Evolutionary conservation across 2,329 filamentous ascomycete genomes (phyloP), one percentile per base, ranked within the genome.

Genomic region (Dactylonectria estremocensis): DNA sequence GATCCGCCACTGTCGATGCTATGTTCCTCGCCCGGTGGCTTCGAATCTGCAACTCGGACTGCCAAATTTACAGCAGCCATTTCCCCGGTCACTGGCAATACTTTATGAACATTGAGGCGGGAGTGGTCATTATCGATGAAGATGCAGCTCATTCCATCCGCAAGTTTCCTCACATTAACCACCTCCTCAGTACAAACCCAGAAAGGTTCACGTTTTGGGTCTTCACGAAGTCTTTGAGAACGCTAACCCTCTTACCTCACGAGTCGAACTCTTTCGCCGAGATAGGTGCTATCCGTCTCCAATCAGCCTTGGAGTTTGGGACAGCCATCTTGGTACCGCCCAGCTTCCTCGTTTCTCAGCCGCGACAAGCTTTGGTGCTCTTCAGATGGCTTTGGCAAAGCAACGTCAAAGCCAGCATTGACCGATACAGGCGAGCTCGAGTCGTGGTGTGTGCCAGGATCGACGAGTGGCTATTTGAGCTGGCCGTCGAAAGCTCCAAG

Each of bases 121-220:
- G 80, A 18, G 68, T 74, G 55, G 74, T 87, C 11, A 83, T 88
- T 40, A 75, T 88, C 3, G 84, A 88, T 65, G 84, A 87, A 72
- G 77, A 81, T 13, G 78, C 78, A 5, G 68, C 81, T 10, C 79
- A 77, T 73, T 75, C 76, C 5, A 66, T 86, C 6, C 78, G 83
- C 8, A 76, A 77, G 3, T 81, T 88, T 54, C 83, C 85, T 1
- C 66, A 71, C 0, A 68, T 88, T 10, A 46, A 69, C 18, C 66
- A 70, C 2, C 67, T 83, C 2, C 78, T 88, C 2, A 74, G 75
- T 22, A 63, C 59, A 7, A 65, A 74, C 1, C 74, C 75, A 22
- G 61, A 63, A 9, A 70, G 72, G 13, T 80, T 76, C 55, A 72
- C 72, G 3, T 82, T 85, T 46, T 86, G 84, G 81, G 75, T 81